These are phyloP conservation scores for Citrullus mucosospermus DNA, from an alignment of 306 rosid species.

Conservation along the genomic window DNA sequence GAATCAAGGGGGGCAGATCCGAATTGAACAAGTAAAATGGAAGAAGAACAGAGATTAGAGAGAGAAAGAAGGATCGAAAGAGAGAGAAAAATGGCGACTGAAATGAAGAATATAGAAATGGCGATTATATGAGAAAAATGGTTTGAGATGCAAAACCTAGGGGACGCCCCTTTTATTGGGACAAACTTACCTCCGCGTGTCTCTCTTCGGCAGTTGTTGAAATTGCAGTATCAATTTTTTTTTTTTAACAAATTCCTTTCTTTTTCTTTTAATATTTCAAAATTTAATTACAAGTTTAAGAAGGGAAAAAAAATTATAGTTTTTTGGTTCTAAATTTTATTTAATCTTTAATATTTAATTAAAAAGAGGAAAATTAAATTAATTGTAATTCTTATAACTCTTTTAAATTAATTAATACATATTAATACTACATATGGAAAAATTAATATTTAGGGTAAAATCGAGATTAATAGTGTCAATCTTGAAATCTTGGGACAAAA, in stretches of 20 bases:
- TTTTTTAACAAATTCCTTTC: background rate
- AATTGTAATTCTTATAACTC: too few species aligned
- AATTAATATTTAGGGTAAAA: too few species aligned
- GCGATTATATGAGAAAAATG: background rate
- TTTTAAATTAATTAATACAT: too few species aligned
- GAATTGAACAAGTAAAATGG: background rate
- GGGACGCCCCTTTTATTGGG: conserved; percentile 7
- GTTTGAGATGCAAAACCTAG: conserved; percentile 1
- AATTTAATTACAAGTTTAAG: too few species aligned
- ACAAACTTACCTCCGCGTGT: background rate
- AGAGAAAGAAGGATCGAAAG: background rate
- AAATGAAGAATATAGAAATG: background rate
- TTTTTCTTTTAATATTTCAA: background rate
- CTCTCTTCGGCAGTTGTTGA: background rate
- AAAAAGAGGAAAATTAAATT: too few species aligned
- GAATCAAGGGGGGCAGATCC: background rate
- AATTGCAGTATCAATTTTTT: background rate
- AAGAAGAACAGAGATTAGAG: background rate
- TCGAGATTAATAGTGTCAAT: too few species aligned
- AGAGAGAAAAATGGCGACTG: background rate
- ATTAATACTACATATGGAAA: too few species aligned
- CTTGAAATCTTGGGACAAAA: too few species aligned
- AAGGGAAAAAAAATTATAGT: too few species aligned
- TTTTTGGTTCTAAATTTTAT: too few species aligned
- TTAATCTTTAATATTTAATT: too few species aligned